Conservation (phyloP, 2,329 filamentous ascomycete species). For the Alternaria dauci region DNA sequence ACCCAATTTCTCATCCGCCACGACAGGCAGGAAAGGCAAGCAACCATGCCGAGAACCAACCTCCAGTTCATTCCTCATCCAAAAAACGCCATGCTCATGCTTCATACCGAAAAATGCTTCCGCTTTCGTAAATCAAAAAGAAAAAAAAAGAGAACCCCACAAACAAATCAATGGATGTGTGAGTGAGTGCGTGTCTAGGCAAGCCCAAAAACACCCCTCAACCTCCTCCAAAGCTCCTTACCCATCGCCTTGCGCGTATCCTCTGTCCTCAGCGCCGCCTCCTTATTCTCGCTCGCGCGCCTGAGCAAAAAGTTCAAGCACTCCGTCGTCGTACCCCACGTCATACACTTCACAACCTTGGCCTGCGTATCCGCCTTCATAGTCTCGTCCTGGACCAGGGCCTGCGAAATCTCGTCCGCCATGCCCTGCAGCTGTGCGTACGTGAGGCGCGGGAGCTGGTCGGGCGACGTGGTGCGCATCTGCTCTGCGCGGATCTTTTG, state of each 20-base stretch:
- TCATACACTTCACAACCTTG: constrained; percentile 64
- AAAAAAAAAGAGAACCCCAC: background rate
- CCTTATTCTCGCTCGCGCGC: constrained; percentile 68
- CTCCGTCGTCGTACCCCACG: constrained; percentile 69
- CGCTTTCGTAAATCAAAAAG: background rate
- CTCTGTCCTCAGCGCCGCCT: constrained; percentile 64
- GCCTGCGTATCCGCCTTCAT: constrained; percentile 49
- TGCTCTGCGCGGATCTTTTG: constrained; percentile 60
- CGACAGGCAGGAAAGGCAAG: background rate
- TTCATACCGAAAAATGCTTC: constrained; percentile 1
- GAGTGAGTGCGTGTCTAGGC: constrained; percentile 14
- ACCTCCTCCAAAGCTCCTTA: constrained; percentile 57
- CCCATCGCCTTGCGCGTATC: constrained; percentile 62
- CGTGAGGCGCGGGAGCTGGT: constrained; percentile 48
- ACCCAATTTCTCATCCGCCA: background rate
- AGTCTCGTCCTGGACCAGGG: constrained; percentile 57
- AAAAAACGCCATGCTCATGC: constrained; percentile 6
- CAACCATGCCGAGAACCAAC: background rate
- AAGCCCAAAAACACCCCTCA: constrained; percentile 38
- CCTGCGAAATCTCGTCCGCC: constrained; percentile 86
- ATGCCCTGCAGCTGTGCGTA: constrained; percentile 92
- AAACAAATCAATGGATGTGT: too few relatives aligned
- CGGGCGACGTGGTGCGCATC: constrained; percentile 40
- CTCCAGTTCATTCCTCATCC: background rate
- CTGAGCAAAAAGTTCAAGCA: constrained; percentile 79